Conservation (phyloP, 1,284 basidiomycete genomes). For the Sporisorium reilianum region DNA sequence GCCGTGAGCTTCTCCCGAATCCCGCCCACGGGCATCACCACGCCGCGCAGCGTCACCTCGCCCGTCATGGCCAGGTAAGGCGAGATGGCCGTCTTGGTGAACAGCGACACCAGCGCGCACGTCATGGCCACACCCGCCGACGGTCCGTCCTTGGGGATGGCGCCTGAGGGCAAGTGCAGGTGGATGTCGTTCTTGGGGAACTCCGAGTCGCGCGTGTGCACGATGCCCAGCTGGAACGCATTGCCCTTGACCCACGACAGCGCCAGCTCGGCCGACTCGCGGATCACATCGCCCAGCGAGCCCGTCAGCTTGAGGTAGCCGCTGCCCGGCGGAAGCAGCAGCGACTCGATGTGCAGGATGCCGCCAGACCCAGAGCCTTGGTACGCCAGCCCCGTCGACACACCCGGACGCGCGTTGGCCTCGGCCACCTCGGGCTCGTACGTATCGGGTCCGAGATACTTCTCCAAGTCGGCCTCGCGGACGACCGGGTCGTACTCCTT, state of each 20-base stretch:
- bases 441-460: constrained; percentile 83
- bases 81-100: constrained; percentile 76
- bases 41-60: constrained; percentile 65
- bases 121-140: constrained; percentile 85
- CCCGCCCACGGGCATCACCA: constrained; percentile 66
- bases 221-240: constrained; percentile 83
- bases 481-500: constrained; percentile 77
- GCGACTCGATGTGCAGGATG: constrained; percentile 84
- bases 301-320: constrained; percentile 83
- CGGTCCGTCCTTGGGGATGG: constrained; percentile 90
- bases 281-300: constrained; percentile 78
- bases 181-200: constrained; percentile 85
- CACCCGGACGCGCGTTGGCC: constrained; percentile 76
- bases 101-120: constrained; percentile 84
- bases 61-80: constrained; percentile 67
- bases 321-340: constrained; percentile 77
- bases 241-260: constrained; percentile 78
- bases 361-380: constrained; percentile 88
- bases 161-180: constrained; percentile 86
- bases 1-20: constrained; percentile 67
- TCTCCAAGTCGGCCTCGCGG: constrained; percentile 80
- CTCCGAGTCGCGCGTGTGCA: constrained; percentile 77
- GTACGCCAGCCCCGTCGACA: constrained; percentile 88
- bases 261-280: constrained; percentile 87
- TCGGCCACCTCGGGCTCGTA: constrained; percentile 85